Percentiles rank a stretch among this genome's conserved stretches.
phyloP scores from a whole-genome alignment of 495 filamentous ascomycete species.

The Trichoderma virens region DNA sequence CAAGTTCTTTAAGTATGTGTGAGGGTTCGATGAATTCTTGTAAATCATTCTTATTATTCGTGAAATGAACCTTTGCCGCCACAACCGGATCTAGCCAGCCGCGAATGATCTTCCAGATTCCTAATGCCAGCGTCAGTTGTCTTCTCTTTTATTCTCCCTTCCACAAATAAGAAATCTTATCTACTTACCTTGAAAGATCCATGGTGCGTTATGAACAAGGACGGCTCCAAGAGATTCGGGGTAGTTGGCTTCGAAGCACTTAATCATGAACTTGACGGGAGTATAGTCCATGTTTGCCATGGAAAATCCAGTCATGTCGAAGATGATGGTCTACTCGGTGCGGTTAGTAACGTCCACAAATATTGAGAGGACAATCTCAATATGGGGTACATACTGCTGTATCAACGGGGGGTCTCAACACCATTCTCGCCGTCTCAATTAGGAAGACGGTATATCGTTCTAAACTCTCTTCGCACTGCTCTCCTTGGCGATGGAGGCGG shows the following conservation, averaged over 20 bases:
- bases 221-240: slow-evolving; percentile 86
- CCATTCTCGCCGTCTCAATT: slow-evolving; percentile 84
- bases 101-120: slow-evolving; percentile 81
- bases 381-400: slow-evolving; percentile 66
- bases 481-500: slow-evolving; percentile 67
- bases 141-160: background rate
- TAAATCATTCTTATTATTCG: slow-evolving; percentile 71
- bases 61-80: slow-evolving; percentile 91
- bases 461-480: slow-evolving; percentile 71
- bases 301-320: slow-evolving; percentile 91
- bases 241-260: slow-evolving; percentile 98
- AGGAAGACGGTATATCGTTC: slow-evolving; percentile 89
- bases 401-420: slow-evolving; percentile 73
- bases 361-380: background rate
- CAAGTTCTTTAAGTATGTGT: slow-evolving; percentile 72
- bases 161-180: background rate
- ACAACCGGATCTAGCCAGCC: slow-evolving; percentile 98
- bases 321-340: slow-evolving; percentile 62
- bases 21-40: slow-evolving; percentile 62
- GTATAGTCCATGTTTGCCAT: slow-evolving; percentile 97
- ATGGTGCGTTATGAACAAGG: slow-evolving; percentile 94
- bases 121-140: slow-evolving; percentile 26
- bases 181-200: slow-evolving; percentile 81
- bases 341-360: background rate
- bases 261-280: slow-evolving; percentile 98